A percentile compares a stretch with the other conserved stretches of the same genome.
Conservation (phyloP, 345 rosid species). For the Lenwebbia sp. region DNA sequence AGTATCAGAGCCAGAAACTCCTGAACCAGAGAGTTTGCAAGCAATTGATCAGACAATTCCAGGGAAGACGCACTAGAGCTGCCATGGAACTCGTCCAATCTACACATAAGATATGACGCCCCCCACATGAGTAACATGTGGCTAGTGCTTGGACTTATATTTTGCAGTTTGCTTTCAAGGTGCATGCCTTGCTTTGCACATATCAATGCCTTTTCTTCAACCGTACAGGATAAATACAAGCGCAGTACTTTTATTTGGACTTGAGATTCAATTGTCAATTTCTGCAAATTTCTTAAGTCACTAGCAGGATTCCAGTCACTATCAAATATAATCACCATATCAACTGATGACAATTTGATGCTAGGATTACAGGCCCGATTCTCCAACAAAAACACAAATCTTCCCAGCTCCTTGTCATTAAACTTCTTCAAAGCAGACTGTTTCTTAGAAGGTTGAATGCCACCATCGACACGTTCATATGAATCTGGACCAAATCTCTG, state of each 20-base stretch:
- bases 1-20: constrained; percentile 45
- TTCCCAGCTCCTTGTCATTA: constrained; percentile 47
- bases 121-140: constrained; percentile 87
- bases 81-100: constrained; percentile 54
- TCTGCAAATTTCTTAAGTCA: constrained; percentile 67
- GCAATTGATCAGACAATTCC: constrained; percentile 14
- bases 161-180: constrained; percentile 30
- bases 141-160: constrained; percentile 20
- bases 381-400: constrained; percentile 79
- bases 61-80: constrained; percentile 5
- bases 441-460: constrained; percentile 31
- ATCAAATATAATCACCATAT: constrained; percentile 57
- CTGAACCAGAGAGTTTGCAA: constrained; percentile 25
- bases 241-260: constrained; percentile 59
- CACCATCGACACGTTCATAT: constrained; percentile 67
- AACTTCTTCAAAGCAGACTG: constrained; percentile 47
- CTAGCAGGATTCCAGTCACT: constrained; percentile 72
- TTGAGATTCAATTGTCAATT: constrained; percentile 49
- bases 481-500: constrained; percentile 68
- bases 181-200: constrained; percentile 48
- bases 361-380: constrained; percentile 63
- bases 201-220: constrained; percentile 71
- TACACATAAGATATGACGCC: constrained; percentile 48
- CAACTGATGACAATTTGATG: constrained; percentile 65
- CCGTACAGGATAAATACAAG: constrained; percentile 56